Evolutionary conservation across 805 yeast genomes (phyloP).

Genomic region (Nakazawaea siamensis): DNA sequence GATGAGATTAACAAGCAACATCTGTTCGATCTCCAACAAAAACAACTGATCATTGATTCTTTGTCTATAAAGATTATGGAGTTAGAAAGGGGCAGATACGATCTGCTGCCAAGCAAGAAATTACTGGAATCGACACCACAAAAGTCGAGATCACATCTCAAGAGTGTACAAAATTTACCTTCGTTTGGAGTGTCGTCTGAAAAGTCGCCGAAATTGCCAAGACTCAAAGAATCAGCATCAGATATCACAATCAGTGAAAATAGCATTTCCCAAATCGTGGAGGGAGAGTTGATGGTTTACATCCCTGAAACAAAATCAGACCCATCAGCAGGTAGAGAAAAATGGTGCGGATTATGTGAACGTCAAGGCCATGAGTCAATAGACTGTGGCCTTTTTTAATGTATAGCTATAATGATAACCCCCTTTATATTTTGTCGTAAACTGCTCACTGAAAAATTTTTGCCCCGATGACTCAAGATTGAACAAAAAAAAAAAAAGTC

Average conservation of each 20-base stretch:
- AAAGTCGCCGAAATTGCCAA: not conserved
- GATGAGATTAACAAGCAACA: slow-evolving; percentile 1
- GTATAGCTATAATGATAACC: too few relatives aligned
- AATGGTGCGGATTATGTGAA: slow-evolving; percentile 95
- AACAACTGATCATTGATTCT: slow-evolving; percentile 3
- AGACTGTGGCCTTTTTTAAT: slow-evolving; percentile 41
- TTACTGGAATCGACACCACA: not conserved
- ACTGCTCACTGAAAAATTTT: too few relatives aligned
- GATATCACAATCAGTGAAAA: slow-evolving; percentile 1
- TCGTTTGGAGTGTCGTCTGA: not conserved
- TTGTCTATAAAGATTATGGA: slow-evolving; percentile 4
- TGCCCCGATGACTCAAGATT: not conserved
- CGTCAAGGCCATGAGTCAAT: slow-evolving; percentile 80
- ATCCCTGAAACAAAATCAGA: slow-evolving; percentile 42
- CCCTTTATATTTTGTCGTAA: too few relatives aligned
- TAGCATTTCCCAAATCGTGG: slow-evolving; percentile 19
- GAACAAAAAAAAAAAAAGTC: too few relatives aligned
- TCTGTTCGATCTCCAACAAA: slow-evolving; percentile 2
- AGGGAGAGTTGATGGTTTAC: slow-evolving; percentile 37
- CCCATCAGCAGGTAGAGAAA: slow-evolving; percentile 63
- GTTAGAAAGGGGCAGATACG: not conserved
- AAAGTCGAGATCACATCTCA: not conserved
- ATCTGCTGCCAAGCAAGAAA: not conserved
- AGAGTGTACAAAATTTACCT: slow-evolving; percentile 1
- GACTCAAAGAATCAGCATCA: not conserved